Conservation (phyloP, 2,329 filamentous ascomycete species). For the Immersiporthe knoxdaviesiana region DNA sequence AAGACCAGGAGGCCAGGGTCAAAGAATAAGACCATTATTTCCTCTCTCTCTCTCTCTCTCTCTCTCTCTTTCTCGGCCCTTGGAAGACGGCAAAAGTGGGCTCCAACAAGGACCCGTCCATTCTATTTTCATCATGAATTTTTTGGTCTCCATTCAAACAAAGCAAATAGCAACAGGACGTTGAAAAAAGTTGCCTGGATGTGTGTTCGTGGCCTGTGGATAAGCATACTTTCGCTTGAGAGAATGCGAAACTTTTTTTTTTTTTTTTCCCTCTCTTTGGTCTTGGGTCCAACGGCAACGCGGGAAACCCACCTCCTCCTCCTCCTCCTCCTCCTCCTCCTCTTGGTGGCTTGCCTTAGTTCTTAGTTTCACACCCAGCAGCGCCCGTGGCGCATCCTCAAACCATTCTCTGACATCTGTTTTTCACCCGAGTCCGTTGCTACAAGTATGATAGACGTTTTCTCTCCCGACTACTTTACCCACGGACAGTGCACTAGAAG, state of each 20-base stretch:
- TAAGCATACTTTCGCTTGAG: background rate
- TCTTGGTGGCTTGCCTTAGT: background rate
- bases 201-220: background rate
- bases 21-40: background rate
- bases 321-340: no score
- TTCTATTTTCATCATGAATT: constrained; percentile 1
- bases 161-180: background rate
- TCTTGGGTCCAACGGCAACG: background rate
- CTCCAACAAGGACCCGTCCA: background rate
- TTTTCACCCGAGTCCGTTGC: background rate
- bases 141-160: background rate
- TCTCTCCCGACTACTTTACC: no score
- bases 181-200: background rate
- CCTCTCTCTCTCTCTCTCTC: background rate
- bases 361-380: background rate
- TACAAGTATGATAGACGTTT: no score
- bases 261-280: no score
- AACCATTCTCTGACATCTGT: background rate
- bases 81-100: background rate
- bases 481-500: background rate
- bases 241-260: background rate
- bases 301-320: background rate
- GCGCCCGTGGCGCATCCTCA: constrained; percentile 1
- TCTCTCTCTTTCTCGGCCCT: background rate
- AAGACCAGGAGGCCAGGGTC: background rate